These are phyloP conservation scores for Coniochaeta sp. DNA, from an alignment of 2,329 filamentous ascomycete genomes.

Conservation along the genomic window DNA sequence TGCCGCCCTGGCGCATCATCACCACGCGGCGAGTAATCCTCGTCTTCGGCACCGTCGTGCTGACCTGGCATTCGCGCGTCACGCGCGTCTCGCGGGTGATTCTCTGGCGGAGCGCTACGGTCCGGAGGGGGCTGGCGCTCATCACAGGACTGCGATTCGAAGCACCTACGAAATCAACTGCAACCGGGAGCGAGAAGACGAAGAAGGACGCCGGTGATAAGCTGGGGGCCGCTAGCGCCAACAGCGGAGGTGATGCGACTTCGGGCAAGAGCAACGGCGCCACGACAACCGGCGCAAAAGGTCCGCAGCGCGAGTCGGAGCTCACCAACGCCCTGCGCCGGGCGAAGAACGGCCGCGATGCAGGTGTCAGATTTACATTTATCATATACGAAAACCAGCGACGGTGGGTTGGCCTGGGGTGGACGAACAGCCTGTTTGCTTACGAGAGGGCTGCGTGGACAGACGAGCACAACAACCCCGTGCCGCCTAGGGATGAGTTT, in stretches of 20 bases:
- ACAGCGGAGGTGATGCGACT: conserved; percentile 8
- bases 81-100: conserved; percentile 79
- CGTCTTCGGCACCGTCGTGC: conserved; percentile 73
- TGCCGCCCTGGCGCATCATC: conserved; percentile 77
- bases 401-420: conserved; percentile 89
- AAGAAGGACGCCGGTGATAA: conserved; percentile 36
- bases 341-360: conserved; percentile 43
- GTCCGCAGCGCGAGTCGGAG: conserved; percentile 31
- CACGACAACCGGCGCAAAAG: neutral
- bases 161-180: conserved; percentile 28
- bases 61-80: conserved; percentile 89
- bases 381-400: conserved; percentile 95
- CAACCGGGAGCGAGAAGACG: conserved; percentile 15
- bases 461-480: conserved; percentile 83
- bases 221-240: conserved; percentile 28
- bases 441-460: conserved; percentile 92
- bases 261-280: conserved; percentile 18
- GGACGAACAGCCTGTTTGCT: conserved; percentile 84
- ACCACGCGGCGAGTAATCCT: conserved; percentile 79
- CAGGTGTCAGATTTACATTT: conserved; percentile 92
- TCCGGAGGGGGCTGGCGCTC: conserved; percentile 61
- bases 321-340: conserved; percentile 35
- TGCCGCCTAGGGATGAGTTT: conserved; percentile 65
- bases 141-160: conserved; percentile 77
- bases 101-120: conserved; percentile 76